Evolutionary conservation across 306 rosid genomes (phyloP), one percentile per base, ranked within the genome.

Genomic region (Luffa aegyptiaca): DNA sequence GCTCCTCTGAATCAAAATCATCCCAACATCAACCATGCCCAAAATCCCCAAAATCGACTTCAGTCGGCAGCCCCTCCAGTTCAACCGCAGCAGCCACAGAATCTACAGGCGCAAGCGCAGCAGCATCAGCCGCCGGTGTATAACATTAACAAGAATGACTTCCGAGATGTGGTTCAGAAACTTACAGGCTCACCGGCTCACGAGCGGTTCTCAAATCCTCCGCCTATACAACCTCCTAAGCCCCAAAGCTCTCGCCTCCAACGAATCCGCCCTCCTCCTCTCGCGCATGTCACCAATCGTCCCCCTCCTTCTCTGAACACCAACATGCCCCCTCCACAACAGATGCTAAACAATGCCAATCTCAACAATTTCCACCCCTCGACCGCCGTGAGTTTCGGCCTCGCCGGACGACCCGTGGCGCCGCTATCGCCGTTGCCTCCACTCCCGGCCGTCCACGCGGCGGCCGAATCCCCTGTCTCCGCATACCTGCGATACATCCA

Each of bases 51-150:
- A 18, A 45, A 48, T 36, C 86, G 79, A 6, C 39, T 79, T 1
- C 87, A 58, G 16, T 70, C 84, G 26, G 63, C 31, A 79, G 4
- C 82, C 18, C 46, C 82, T 26, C 33, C 76, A 68, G 57, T 79
- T 2, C 86, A 83, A 2, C 33, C 72, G 2, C 75, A 64, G 12
- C 87, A 49, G 51, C 81, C 49, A 71, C 88, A 72, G 64, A 84
- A 80, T 75, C 80, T 45, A 5, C 56, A 70, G 11, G 18, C 76
- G 70, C 51, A 37, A 3, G 4, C 75, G 5, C 87, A 85, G 48
- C 97, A 90, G 81, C 94, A 92, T 36, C 97, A 95, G 78, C 98
- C 99, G 6, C 99, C 99, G 1, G 98, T 96, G 10, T 96, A 96
- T 83, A 96, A 96, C 86, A 96, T 96, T 84, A 96, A 90, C 94